Evolutionary conservation across 2,329 filamentous ascomycete genomes (phyloP).

Genomic region (Ceratocystis papillata): DNA sequence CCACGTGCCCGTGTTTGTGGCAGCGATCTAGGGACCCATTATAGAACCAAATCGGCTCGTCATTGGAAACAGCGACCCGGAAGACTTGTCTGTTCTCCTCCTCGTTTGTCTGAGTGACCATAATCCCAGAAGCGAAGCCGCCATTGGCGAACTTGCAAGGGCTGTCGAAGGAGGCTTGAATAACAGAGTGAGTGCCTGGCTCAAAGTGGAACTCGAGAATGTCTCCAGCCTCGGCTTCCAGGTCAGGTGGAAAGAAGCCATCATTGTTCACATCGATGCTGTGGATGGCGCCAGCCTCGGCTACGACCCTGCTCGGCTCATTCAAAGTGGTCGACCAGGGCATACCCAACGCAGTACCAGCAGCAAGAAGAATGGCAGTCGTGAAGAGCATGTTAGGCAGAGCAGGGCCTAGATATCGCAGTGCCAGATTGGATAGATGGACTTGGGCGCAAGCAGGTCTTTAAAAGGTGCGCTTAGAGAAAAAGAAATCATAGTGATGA

Average conservation of each 20-base stretch:
- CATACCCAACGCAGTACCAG: not conserved
- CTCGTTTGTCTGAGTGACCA: slow-evolving; percentile 29
- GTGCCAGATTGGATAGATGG: not conserved
- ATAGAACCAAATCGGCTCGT: not conserved
- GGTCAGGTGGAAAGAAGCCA: slow-evolving; percentile 40
- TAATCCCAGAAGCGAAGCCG: slow-evolving; percentile 34
- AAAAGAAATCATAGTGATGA: too few relatives aligned
- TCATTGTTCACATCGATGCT: slow-evolving; percentile 6
- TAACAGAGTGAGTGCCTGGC: slow-evolving; percentile 41
- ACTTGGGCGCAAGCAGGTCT: too few relatives aligned
- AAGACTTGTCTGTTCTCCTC: slow-evolving; percentile 25
- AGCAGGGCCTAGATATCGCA: not conserved
- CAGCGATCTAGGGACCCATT: slow-evolving; percentile 15
- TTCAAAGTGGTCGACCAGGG: not conserved
- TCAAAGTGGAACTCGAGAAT: slow-evolving; percentile 46
- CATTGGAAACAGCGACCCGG: not conserved
- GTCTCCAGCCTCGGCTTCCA: slow-evolving; percentile 41
- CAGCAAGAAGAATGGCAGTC: not conserved
- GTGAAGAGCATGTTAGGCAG: not conserved
- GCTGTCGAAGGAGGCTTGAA: slow-evolving; percentile 34
- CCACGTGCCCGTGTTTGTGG: slow-evolving; percentile 28
- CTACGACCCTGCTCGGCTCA: too few relatives aligned
- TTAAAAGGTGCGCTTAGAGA: too few relatives aligned
- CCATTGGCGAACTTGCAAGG: slow-evolving; percentile 36
- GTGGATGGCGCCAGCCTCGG: not conserved